Evolutionary conservation across 805 yeast species (phyloP).

Genomic region (Candida ovalis): DNA sequence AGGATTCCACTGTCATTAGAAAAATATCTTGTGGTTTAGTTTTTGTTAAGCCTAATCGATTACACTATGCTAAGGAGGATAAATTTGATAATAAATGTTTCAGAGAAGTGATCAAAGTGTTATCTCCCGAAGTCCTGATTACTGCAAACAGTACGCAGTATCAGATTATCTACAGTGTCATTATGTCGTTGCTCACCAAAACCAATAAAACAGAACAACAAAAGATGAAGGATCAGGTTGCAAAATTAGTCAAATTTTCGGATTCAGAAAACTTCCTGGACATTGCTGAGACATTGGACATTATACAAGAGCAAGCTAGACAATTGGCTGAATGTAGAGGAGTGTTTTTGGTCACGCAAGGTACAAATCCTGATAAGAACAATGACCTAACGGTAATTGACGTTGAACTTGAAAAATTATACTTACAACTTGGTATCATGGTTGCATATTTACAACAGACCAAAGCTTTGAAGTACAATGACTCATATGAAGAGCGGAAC

Average conservation of each 20-base stretch:
- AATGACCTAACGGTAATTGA: conserved; percentile 15
- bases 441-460: conserved; percentile 27
- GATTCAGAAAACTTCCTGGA: conserved; percentile 23
- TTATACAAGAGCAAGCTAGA: conserved; percentile 23
- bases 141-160: conserved; percentile 58
- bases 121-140: conserved; percentile 45
- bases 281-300: conserved; percentile 15
- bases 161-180: conserved; percentile 45
- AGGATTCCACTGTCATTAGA: conserved; percentile 44
- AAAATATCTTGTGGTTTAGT: conserved; percentile 50
- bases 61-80: conserved; percentile 37
- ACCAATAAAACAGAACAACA: conserved; percentile 34
- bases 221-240: conserved; percentile 37
- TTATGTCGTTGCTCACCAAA: conserved; percentile 39
- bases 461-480: conserved; percentile 25
- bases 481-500: conserved; percentile 42
- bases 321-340: conserved; percentile 20
- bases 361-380: conserved; percentile 6
- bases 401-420: conserved; percentile 26
- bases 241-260: conserved; percentile 28
- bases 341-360: conserved; percentile 13
- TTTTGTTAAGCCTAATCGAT: conserved; percentile 47
- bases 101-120: conserved; percentile 20
- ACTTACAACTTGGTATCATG: conserved; percentile 22
- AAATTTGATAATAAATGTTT: conserved; percentile 12